Evolutionary conservation across 1,284 basidiomycete species (phyloP).

Genomic region (Caloboletus inedulis): DNA sequence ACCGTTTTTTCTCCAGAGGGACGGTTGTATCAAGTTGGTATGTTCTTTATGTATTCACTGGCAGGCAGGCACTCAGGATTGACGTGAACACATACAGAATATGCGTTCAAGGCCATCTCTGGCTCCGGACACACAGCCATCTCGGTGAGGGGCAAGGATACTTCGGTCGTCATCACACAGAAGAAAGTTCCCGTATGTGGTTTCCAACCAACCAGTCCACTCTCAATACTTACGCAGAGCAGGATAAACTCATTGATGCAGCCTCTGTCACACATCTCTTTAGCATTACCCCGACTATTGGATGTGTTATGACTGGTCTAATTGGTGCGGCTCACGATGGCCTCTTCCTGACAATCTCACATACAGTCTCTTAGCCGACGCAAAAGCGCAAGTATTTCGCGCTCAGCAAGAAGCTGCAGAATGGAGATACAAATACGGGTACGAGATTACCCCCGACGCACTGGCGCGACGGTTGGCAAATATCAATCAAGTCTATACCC

Average conservation of each 20-base stretch:
- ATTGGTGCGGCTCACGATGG: conserved; percentile 58
- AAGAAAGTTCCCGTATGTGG: conserved; percentile 88
- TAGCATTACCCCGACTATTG: conserved; percentile 94
- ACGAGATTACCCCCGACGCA: conserved; percentile 95
- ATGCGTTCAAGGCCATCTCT: conserved; percentile 99
- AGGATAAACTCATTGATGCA: conserved; percentile 98
- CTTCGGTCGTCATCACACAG: conserved; percentile 94
- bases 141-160: conserved; percentile 91
- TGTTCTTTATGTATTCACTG: conserved; percentile 33
- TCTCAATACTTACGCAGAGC: conserved; percentile 10
- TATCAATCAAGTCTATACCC: conserved; percentile 99
- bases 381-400: conserved; percentile 84
- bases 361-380: conserved; percentile 67
- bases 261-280: conserved; percentile 95
- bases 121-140: conserved; percentile 95
- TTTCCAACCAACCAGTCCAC: neutral
- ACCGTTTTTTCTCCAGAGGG: conserved; percentile 96
- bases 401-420: conserved; percentile 91
- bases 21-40: conserved; percentile 95
- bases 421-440: conserved; percentile 96
- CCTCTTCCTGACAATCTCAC: conserved; percentile 7
- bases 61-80: neutral
- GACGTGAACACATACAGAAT: conserved; percentile 56
- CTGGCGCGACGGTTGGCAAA: conserved; percentile 94
- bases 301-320: conserved; percentile 96